phyloP scores from a whole-genome alignment of 1,284 basidiomycete genomes.

The Naganishia sp. region DNA sequence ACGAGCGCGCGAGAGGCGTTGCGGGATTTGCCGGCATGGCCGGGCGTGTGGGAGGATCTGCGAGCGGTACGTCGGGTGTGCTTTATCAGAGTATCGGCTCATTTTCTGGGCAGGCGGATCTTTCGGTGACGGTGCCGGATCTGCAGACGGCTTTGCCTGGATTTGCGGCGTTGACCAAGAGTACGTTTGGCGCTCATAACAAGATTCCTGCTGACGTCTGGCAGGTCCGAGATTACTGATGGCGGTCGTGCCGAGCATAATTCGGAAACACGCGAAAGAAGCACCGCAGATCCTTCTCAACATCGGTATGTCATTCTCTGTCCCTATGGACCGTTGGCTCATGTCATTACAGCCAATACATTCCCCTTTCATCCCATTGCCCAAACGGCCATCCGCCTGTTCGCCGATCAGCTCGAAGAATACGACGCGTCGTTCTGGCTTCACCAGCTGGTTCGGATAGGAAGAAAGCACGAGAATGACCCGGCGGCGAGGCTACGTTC shows the following conservation, averaged over 20 bases:
- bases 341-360: neutral
- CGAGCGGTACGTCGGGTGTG: neutral
- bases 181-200: neutral
- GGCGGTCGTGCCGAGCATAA: conserved; percentile 12
- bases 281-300: neutral
- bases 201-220: neutral
- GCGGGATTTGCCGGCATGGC: conserved; percentile 6
- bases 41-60: conserved; percentile 20
- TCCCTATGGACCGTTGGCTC: neutral
- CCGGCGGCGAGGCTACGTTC: neutral
- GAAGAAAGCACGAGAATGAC: neutral
- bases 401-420: neutral
- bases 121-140: neutral
- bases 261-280: neutral
- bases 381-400: neutral
- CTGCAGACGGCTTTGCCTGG: neutral
- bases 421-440: conserved; percentile 7
- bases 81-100: neutral
- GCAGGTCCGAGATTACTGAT: conserved; percentile 15
- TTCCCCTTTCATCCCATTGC: conserved; percentile 13
- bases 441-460: neutral
- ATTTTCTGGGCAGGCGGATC: neutral
- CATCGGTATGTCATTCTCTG: neutral
- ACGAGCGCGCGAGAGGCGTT: neutral
- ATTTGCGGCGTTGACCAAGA: conserved; percentile 2